These are phyloP conservation scores for Bombardia bombarda DNA, from an alignment of 495 filamentous ascomycete species.

Conservation along the genomic window DNA sequence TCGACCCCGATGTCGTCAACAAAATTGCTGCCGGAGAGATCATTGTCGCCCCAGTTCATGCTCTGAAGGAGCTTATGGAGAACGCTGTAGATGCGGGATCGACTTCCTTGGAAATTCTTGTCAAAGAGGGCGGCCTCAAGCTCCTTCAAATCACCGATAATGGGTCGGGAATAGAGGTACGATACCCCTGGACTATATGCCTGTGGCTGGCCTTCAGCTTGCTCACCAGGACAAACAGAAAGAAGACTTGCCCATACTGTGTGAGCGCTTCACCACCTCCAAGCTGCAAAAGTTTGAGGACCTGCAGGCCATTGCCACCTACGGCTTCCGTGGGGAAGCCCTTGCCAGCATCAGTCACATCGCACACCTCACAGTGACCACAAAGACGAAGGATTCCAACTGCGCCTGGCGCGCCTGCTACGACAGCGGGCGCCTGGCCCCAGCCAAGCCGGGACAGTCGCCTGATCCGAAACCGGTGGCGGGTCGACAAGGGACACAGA, in stretches of 20 bases:
- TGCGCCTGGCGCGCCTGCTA: constrained; percentile 88
- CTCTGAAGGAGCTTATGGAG: constrained; percentile 94
- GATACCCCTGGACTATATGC: constrained; percentile 12
- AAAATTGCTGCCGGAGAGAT: constrained; percentile 99
- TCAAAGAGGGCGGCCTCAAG: constrained; percentile 96
- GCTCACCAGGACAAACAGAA: constrained; percentile 42
- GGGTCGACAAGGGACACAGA: constrained; percentile 91
- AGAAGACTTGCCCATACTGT: constrained; percentile 89
- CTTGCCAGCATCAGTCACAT: constrained; percentile 98
- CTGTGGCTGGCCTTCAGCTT: background rate
- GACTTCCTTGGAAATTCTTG: constrained; percentile 80
- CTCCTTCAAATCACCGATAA: constrained; percentile 97
- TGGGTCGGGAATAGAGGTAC: constrained; percentile 89
- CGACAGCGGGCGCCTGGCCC: constrained; percentile 71
- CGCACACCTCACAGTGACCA: constrained; percentile 90
- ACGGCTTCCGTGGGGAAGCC: constrained; percentile 96
- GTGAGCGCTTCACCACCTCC: constrained; percentile 94
- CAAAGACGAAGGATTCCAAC: constrained; percentile 80
- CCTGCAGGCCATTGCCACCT: constrained; percentile 81
- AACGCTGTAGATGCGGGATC: constrained; percentile 97
- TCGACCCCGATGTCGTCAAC: constrained; percentile 94
- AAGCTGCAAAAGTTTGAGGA: constrained; percentile 96
- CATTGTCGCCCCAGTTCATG: constrained; percentile 94
- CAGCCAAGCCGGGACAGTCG: constrained; percentile 86
- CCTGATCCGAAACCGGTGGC: constrained; percentile 83